These are phyloP conservation scores for Diddensiella santjacobensis DNA, from an alignment of 805 yeast genomes.

Conservation along the genomic window DNA sequence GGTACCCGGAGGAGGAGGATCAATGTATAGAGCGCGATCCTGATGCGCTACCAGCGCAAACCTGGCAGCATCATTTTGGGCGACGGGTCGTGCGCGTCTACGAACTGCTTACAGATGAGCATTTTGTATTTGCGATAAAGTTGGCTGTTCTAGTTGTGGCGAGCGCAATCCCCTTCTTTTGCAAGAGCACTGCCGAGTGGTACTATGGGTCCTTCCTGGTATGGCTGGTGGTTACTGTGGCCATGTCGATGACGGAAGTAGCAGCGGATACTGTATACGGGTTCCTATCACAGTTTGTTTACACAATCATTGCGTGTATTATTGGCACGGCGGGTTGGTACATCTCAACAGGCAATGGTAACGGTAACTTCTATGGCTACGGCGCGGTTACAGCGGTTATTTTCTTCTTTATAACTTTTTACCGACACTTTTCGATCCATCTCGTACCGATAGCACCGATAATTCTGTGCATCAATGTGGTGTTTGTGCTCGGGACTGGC, in stretches of 20 bases:
- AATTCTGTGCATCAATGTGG: slow-evolving; percentile 27
- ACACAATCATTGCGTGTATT: slow-evolving; percentile 30
- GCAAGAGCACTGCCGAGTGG: slow-evolving; percentile 22
- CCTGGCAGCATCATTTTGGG: slow-evolving; percentile 25
- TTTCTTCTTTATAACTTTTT: slow-evolving; percentile 26
- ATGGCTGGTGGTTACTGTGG: slow-evolving; percentile 33
- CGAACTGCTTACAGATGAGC: slow-evolving; percentile 4
- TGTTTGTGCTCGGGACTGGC: slow-evolving; percentile 31
- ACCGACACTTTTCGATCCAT: slow-evolving; percentile 31
- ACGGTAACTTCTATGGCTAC: slow-evolving; percentile 32
- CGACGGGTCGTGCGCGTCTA: neutral
- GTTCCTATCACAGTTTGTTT: slow-evolving; percentile 25
- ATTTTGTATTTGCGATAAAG: slow-evolving; percentile 25
- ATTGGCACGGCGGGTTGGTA: slow-evolving; percentile 35
- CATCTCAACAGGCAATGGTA: slow-evolving; percentile 30
- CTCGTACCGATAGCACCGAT: slow-evolving; percentile 28
- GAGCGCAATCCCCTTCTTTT: slow-evolving; percentile 27
- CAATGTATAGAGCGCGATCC: slow-evolving; percentile 27
- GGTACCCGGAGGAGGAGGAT: slow-evolving; percentile 7
- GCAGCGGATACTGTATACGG: slow-evolving; percentile 34
- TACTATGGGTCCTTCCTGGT: slow-evolving; percentile 24
- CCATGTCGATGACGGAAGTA: slow-evolving; percentile 27
- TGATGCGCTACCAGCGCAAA: slow-evolving; percentile 31
- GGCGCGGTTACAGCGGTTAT: slow-evolving; percentile 29
- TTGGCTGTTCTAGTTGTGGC: slow-evolving; percentile 24